A percentile compares a stretch with the other conserved stretches of the same genome.
Evolutionary conservation across 2,329 filamentous ascomycete species (phyloP).

Genomic region (Alternaria dauci): DNA sequence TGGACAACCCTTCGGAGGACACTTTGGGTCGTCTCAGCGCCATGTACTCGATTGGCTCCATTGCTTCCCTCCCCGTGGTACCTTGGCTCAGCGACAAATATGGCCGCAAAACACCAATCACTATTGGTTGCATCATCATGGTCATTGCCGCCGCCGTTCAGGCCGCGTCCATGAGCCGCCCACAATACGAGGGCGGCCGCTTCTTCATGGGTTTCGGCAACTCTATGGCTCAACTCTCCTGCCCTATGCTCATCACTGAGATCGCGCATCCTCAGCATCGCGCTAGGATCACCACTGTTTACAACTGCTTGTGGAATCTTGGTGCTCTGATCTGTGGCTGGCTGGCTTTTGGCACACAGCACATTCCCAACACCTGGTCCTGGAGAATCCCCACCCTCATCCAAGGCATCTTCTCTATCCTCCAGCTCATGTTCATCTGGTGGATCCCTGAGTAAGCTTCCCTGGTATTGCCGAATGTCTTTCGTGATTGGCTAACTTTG

Average conservation of each 20-base stretch:
- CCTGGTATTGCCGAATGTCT: not conserved
- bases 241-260: conserved; percentile 70
- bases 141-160: conserved; percentile 52
- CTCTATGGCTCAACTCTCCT: conserved; percentile 69
- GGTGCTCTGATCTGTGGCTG: conserved; percentile 66
- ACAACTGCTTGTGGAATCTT: conserved; percentile 74
- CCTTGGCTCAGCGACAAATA: conserved; percentile 54
- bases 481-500: not conserved
- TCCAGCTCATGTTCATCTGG: conserved; percentile 71
- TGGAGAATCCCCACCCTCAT: conserved; percentile 62
- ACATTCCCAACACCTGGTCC: conserved; percentile 58
- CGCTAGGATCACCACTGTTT: conserved; percentile 69
- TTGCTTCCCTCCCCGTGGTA: conserved; percentile 49
- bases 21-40: conserved; percentile 57
- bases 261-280: conserved; percentile 74
- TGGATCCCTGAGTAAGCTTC: conserved; percentile 61
- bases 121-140: conserved; percentile 56
- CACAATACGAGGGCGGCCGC: conserved; percentile 66
- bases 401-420: conserved; percentile 59
- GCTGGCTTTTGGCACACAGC: conserved; percentile 59
- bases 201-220: conserved; percentile 74
- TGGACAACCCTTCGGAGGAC: conserved; percentile 50
- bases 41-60: conserved; percentile 54
- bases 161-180: conserved; percentile 38
- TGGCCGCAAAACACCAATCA: conserved; percentile 54